Percentiles rank a stretch among this genome's conserved stretches.
Conservation (phyloP, 257 asterid genomes). For the Solanum appendiculatum region DNA sequence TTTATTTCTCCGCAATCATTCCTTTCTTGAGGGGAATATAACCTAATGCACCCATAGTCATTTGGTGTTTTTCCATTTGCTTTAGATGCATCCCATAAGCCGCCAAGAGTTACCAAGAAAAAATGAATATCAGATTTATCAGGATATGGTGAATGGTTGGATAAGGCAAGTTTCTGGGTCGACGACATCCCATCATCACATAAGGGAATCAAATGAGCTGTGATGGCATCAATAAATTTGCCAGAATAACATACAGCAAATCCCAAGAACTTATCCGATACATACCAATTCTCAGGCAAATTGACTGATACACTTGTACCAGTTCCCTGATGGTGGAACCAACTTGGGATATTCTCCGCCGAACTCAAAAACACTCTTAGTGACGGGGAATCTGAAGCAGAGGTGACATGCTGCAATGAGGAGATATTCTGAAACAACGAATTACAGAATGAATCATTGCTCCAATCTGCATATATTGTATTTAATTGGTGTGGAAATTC, state of each 20-base stretch:
- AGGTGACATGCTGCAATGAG: neutral
- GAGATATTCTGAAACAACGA: neutral
- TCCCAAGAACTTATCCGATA: neutral
- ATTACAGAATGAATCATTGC: neutral
- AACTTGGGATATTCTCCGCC: neutral
- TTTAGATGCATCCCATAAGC: neutral
- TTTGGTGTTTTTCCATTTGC: neutral
- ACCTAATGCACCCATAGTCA: neutral
- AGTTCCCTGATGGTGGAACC: neutral
- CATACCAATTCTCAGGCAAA: neutral
- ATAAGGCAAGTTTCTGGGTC: neutral
- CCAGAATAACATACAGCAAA: neutral
- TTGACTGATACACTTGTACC: neutral
- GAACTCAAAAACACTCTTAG: neutral
- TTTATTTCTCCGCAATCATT: too few species aligned
- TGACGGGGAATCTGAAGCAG: neutral
- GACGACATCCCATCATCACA: neutral
- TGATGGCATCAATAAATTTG: neutral
- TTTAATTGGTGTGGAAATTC: neutral
- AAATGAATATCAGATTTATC: neutral
- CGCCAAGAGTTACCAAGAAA: neutral
- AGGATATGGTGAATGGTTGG: neutral
- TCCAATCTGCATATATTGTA: neutral
- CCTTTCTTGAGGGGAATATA: too few species aligned
- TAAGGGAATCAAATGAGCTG: neutral